Evolutionary conservation across 371 early-diverging fungal species (phyloP).

Genomic region (Umbelopsis sp.): DNA sequence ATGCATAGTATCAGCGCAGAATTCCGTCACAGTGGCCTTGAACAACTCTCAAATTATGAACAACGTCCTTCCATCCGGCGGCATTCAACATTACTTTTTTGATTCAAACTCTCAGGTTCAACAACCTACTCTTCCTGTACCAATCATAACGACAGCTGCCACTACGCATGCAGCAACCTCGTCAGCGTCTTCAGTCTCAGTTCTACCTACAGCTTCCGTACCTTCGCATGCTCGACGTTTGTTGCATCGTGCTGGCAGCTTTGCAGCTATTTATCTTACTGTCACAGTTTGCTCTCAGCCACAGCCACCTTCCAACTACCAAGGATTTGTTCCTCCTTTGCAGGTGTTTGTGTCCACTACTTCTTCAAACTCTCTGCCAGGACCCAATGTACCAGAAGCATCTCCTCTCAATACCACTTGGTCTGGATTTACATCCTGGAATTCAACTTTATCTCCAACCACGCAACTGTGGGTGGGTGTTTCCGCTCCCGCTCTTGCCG

Average conservation of each 20-base stretch:
- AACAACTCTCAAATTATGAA: constrained; percentile 7
- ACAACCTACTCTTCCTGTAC: neutral
- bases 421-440: constrained; percentile 40
- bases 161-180: neutral
- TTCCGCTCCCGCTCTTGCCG: constrained; percentile 39
- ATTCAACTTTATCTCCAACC: constrained; percentile 23
- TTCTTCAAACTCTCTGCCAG: constrained; percentile 45
- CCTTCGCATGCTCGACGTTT: neutral
- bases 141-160: neutral
- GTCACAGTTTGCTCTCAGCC: constrained; percentile 42
- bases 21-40: neutral
- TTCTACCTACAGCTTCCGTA: neutral
- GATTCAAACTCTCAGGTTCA: neutral
- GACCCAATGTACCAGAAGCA: constrained; percentile 42
- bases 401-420: constrained; percentile 29
- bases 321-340: constrained; percentile 40
- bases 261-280: constrained; percentile 34
- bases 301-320: constrained; percentile 29
- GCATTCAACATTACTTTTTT: constrained; percentile 13
- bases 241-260: neutral
- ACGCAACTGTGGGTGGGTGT: constrained; percentile 48
- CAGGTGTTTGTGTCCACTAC: constrained; percentile 49
- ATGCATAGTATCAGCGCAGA: neutral
- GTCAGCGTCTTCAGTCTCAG: neutral
- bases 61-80: neutral